These are phyloP conservation scores for Aschersonia sp. DNA, from an alignment of 2,329 filamentous ascomycete species.

Conservation along the genomic window DNA sequence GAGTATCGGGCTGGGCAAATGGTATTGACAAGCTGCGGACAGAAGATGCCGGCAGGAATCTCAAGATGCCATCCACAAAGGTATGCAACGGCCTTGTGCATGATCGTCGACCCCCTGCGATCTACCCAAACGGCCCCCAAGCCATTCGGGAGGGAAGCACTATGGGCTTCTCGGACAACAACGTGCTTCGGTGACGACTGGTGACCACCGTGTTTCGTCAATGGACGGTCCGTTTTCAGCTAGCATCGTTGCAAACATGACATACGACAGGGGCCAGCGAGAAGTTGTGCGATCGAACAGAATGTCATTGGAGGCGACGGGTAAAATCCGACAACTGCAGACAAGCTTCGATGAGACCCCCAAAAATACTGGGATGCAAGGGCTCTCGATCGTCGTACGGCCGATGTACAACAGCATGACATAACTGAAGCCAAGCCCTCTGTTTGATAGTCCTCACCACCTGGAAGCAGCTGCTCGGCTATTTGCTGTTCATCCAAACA, in stretches of 20 bases:
- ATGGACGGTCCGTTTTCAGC: constrained; percentile 5
- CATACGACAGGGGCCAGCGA: background rate
- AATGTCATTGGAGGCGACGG: constrained; percentile 1
- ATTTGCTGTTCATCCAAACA: background rate
- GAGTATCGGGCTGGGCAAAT: too few relatives aligned
- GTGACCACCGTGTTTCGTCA: constrained; percentile 4
- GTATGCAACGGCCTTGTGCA: too few relatives aligned
- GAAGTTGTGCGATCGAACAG: constrained; percentile 4
- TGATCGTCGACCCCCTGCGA: too few relatives aligned
- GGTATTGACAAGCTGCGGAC: too few relatives aligned
- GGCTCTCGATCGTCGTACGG: constrained; percentile 4
- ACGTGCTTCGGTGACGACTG: constrained; percentile 2
- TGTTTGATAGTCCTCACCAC: background rate
- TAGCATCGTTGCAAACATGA: constrained; percentile 5
- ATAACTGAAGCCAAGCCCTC: constrained; percentile 2
- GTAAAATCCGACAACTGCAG: constrained; percentile 1
- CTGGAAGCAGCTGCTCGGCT: constrained; percentile 2
- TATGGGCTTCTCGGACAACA: background rate
- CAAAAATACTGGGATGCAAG: constrained; percentile 1
- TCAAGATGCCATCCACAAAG: too few relatives aligned
- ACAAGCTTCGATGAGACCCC: constrained; percentile 4
- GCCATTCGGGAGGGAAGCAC: background rate
- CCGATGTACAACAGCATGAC: constrained; percentile 6
- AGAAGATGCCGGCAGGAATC: too few relatives aligned
- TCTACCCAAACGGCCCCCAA: background rate